Conservation (phyloP, 148 eudicot species). For the Nyssa sinensis region DNA sequence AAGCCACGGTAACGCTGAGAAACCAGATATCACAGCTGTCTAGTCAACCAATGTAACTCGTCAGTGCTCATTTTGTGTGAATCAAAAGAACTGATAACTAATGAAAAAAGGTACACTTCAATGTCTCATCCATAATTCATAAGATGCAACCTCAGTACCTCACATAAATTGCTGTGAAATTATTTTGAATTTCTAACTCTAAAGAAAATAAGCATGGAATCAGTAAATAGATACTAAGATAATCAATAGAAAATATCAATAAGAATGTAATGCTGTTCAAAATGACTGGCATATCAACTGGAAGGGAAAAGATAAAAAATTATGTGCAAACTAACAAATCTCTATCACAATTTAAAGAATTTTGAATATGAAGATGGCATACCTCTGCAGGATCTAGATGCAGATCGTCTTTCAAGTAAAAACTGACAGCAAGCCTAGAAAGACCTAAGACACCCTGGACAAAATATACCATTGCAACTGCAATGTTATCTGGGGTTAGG, state of each 20-base stretch:
- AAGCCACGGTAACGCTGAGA: slow-evolving; percentile 96
- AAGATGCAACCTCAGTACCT: not conserved
- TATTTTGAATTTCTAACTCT: not conserved
- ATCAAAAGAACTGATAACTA: not conserved
- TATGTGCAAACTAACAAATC: slow-evolving; percentile 2
- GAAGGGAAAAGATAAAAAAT: not conserved
- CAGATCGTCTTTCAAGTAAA: slow-evolving; percentile 93
- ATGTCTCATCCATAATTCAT: not conserved
- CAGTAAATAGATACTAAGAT: not conserved
- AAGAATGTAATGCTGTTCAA: not conserved
- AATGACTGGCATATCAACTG: not conserved
- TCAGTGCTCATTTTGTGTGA: slow-evolving; percentile 24
- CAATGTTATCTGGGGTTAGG: slow-evolving; percentile 90
- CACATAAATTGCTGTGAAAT: not conserved
- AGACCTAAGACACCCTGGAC: slow-evolving; percentile 99
- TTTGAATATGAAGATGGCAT: slow-evolving; percentile 12
- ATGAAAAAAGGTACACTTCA: not conserved
- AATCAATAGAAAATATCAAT: not conserved
- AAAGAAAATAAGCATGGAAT: not conserved
- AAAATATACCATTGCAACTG: slow-evolving; percentile 98
- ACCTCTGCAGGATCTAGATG: slow-evolving; percentile 99
- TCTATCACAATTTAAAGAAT: not conserved
- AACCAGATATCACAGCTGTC: slow-evolving; percentile 96
- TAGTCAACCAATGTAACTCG: slow-evolving; percentile 52
- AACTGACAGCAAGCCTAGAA: slow-evolving; percentile 90